Conservation (phyloP, 1,139 yeast genomes). For the Candida sanyaensis region DNA sequence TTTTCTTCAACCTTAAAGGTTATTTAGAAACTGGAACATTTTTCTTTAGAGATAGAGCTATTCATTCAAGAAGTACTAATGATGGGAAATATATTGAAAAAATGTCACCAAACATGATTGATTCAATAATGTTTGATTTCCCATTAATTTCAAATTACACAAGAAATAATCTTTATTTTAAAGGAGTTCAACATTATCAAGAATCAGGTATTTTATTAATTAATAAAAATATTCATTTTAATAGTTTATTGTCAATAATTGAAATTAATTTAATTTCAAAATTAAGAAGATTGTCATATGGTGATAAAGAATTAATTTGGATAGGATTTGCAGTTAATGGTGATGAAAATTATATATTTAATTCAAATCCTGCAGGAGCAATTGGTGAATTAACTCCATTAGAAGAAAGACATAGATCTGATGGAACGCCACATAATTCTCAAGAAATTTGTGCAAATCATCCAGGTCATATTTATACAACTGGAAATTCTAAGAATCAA, state of each 20-base stretch:
- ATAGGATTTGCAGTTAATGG: slow-evolving; percentile 56
- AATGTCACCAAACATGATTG: slow-evolving; percentile 43
- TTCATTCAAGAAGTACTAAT: slow-evolving; percentile 28
- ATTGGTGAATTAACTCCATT: slow-evolving; percentile 48
- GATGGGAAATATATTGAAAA: slow-evolving; percentile 35
- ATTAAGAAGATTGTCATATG: slow-evolving; percentile 45
- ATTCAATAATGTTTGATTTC: slow-evolving; percentile 31
- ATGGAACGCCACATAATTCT: slow-evolving; percentile 23
- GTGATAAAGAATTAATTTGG: slow-evolving; percentile 72
- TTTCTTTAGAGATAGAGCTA: slow-evolving; percentile 50
- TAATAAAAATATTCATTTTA: slow-evolving; percentile 42
- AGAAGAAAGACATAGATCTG: slow-evolving; percentile 25
- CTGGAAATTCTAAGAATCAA: no score
- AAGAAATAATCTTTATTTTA: slow-evolving; percentile 30
- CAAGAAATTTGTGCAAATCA: slow-evolving; percentile 39
- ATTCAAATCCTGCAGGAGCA: slow-evolving; percentile 51
- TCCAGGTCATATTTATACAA: slow-evolving; percentile 34
- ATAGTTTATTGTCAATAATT: slow-evolving; percentile 44
- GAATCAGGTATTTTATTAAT: slow-evolving; percentile 55
- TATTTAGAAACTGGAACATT: slow-evolving; percentile 42
- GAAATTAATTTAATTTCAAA: slow-evolving; percentile 43
- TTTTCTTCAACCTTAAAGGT: slow-evolving; percentile 37
- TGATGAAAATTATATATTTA: slow-evolving; percentile 51
- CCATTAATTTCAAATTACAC: slow-evolving; percentile 35
- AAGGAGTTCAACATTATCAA: slow-evolving; percentile 42